Evolutionary conservation across 1,284 basidiomycete genomes (phyloP), one percentile per base, ranked within the genome.

Genomic region (Apiotrichum siamense): DNA sequence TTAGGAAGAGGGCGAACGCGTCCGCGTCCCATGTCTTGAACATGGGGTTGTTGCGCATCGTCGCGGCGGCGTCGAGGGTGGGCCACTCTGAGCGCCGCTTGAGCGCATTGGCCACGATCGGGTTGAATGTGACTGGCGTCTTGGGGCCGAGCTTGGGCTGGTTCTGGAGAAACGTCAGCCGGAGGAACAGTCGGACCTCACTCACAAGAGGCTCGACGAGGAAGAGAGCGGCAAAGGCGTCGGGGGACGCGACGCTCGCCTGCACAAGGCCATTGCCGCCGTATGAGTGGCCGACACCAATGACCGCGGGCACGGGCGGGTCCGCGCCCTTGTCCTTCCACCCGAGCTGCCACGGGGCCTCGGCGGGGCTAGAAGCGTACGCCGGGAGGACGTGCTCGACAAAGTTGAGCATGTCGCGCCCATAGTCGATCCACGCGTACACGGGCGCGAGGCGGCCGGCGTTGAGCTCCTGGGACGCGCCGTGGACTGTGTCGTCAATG

Each of bases 211-310:
- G 89, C 66, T 97, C 92, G 25, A 93, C 73, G 15, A 93, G 78
- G 39, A 90, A 76, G 26, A 94, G 72, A 0, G 81, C 80, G 18
- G 82, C 77, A 72, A 92, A 88, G 9, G 93, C 73, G 2, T 76
- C 73, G 0, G 89, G 88, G 48, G 77, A 72, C 13, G 79, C 77
- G 18, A 83, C 56, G 7, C 85, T 83, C 1, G 83, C 83, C 23
- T 84, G 77, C 7, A 66, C 61, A 77, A 79, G 77, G 5, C 81
- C 80, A 58, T 82, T 84, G 3, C 86, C 87, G 24, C 88, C 87
- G 53, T 86, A 83, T 0, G 88, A 92, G 67, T 94, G 89, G 0
- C 88, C 90, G 3, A 90, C 71, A 1, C 77, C 81, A 21, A 91
- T 54, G 21, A 70, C 54, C 40, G 38, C 39, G 15, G n/a, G 18